These are phyloP conservation scores for Penicillium sp. DNA, from an alignment of 2,329 filamentous ascomycete genomes.

Conservation along the genomic window DNA sequence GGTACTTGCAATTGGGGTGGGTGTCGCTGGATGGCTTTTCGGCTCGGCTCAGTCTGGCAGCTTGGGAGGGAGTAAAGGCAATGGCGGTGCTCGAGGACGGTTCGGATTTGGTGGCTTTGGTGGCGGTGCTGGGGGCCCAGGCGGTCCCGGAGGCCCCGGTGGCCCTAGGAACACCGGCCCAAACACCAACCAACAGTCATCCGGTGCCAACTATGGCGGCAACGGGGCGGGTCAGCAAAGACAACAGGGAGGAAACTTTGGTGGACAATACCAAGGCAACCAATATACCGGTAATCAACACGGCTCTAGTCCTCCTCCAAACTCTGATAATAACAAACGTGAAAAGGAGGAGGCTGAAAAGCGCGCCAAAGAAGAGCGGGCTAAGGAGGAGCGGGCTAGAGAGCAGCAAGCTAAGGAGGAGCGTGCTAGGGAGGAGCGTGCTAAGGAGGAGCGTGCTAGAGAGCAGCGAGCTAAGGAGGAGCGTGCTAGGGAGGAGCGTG, in stretches of 20 bases:
- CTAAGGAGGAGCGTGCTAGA: conserved; percentile 27
- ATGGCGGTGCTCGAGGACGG: conserved; percentile 28
- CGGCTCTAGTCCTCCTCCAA: conserved; percentile 26
- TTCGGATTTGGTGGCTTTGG: conserved; percentile 24
- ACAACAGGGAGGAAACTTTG: conserved; percentile 31
- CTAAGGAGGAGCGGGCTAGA: conserved; percentile 34
- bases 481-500: conserved; percentile 13
- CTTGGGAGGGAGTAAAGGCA: conserved; percentile 26
- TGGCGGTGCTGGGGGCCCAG: conserved; percentile 14
- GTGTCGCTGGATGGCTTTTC: conserved; percentile 73
- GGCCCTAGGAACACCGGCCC: conserved; percentile 19
- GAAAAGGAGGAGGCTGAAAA: conserved; percentile 19
- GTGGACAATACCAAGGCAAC: conserved; percentile 28
- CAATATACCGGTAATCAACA: conserved; percentile 38
- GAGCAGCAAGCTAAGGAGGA: conserved; percentile 25
- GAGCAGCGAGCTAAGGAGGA: conserved; percentile 21
- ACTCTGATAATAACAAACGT: conserved; percentile 11
- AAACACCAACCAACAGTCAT: conserved; percentile 21
- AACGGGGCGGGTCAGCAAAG: conserved; percentile 17
- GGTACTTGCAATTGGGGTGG: conserved; percentile 69
- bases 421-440: conserved; percentile 15
- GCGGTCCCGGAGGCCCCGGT: conserved; percentile 12
- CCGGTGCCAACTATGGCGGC: conserved; percentile 25
- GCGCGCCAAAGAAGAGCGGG: conserved; percentile 29
- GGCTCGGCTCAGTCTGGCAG: conserved; percentile 60